Evolutionary conservation across 1,284 basidiomycete species (phyloP).

Genomic region (Exsudoporus floridanus): DNA sequence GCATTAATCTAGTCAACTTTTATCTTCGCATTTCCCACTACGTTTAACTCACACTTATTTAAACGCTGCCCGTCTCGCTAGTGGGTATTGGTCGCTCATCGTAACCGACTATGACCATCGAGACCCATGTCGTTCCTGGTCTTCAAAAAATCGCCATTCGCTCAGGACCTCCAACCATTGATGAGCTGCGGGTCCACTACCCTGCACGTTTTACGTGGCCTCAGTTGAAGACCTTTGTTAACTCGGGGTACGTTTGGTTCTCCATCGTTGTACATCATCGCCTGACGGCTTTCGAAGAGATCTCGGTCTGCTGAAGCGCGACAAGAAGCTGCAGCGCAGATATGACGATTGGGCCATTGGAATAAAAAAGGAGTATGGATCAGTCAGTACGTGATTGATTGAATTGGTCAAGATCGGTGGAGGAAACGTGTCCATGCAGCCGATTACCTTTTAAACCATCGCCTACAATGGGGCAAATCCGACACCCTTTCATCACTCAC

Average conservation of each 20-base stretch:
- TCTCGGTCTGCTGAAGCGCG: slow-evolving; percentile 73
- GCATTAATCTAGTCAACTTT: too few species aligned
- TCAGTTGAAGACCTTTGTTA: slow-evolving; percentile 73
- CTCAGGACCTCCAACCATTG: slow-evolving; percentile 60
- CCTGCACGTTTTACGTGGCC: slow-evolving; percentile 73
- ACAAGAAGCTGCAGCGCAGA: slow-evolving; percentile 61
- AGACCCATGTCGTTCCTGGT: slow-evolving; percentile 6
- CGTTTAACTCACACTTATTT: too few species aligned
- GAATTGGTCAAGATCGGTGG: neutral
- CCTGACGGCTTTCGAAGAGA: slow-evolving; percentile 47
- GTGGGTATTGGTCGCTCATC: neutral
- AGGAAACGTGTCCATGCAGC: slow-evolving; percentile 40
- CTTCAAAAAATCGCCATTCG: slow-evolving; percentile 1
- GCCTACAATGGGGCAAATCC: slow-evolving; percentile 71
- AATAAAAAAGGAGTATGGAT: slow-evolving; percentile 60
- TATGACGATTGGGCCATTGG: slow-evolving; percentile 61
- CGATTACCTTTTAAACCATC: slow-evolving; percentile 61
- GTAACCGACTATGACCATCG: slow-evolving; percentile 26
- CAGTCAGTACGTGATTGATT: slow-evolving; percentile 51
- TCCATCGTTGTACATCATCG: neutral
- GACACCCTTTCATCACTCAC: slow-evolving; percentile 58
- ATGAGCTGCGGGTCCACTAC: slow-evolving; percentile 66
- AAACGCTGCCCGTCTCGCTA: too few species aligned
- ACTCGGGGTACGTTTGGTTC: slow-evolving; percentile 56
- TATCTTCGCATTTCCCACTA: too few species aligned